These are phyloP conservation scores for Albugo candida DNA, from an alignment of 352 stramenopile genomes.

Conservation along the genomic window DNA sequence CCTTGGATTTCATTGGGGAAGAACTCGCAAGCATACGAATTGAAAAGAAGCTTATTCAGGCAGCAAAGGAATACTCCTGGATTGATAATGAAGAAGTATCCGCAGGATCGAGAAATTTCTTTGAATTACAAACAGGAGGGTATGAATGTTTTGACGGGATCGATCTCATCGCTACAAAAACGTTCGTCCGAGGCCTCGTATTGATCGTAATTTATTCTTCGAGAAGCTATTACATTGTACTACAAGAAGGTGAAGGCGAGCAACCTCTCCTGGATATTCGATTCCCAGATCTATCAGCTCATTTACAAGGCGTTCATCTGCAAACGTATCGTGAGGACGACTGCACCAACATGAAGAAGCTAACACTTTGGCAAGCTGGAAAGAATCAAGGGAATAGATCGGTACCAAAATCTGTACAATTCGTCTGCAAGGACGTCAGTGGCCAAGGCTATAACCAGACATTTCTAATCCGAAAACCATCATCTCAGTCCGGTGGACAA, in stretches of 20 bases:
- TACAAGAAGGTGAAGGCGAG: conserved; percentile 78
- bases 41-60: conserved; percentile 73
- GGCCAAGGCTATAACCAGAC: conserved; percentile 68
- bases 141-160: conserved; percentile 74
- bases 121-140: conserved; percentile 83
- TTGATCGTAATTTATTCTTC: conserved; percentile 71
- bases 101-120: conserved; percentile 63
- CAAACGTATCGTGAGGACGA: conserved; percentile 59
- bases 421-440: conserved; percentile 71
- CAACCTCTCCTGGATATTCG: conserved; percentile 88
- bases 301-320: conserved; percentile 80
- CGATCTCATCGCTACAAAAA: conserved; percentile 76
- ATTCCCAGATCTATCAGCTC: conserved; percentile 81
- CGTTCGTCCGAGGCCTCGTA: conserved; percentile 63
- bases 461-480: conserved; percentile 31
- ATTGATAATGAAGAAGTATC: conserved; percentile 56
- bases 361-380: conserved; percentile 81
- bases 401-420: conserved; percentile 52
- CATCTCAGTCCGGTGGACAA: conserved; percentile 3
- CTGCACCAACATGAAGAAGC: conserved; percentile 79
- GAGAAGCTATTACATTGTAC: conserved; percentile 81
- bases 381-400: conserved; percentile 31
- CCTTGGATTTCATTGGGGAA: conserved; percentile 64
- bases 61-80: conserved; percentile 74
- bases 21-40: conserved; percentile 69